Evolutionary conservation across 148 eudicot genomes (phyloP).

Genomic region (Nyssa sinensis): DNA sequence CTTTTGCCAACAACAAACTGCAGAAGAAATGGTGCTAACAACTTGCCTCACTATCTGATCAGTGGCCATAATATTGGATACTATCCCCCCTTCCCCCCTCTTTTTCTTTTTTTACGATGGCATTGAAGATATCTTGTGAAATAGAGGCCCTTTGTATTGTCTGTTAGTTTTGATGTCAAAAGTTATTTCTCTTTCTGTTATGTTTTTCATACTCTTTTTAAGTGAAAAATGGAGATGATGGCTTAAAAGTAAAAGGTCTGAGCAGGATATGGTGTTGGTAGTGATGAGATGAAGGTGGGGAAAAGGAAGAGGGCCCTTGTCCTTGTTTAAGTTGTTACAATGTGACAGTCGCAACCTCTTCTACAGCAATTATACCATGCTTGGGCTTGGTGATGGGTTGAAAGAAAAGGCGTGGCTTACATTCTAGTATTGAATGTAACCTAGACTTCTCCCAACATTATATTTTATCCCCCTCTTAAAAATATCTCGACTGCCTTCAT

Average conservation of each 20-base stretch:
- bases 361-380: slow-evolving; percentile 41
- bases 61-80: no score
- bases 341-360: slow-evolving; percentile 88
- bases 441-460: slow-evolving; percentile 78
- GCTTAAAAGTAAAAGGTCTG: slow-evolving; percentile 75
- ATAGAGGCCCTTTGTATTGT: no score
- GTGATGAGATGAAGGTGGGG: slow-evolving; percentile 19
- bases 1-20: no score
- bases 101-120: no score
- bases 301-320: slow-evolving; percentile 79
- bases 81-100: no score
- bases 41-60: no score
- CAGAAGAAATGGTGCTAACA: no score
- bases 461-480: background rate
- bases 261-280: slow-evolving; percentile 43
- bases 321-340: slow-evolving; percentile 61
- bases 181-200: no score
- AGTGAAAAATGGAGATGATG: slow-evolving; percentile 67
- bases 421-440: slow-evolving; percentile 79
- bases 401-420: slow-evolving; percentile 77
- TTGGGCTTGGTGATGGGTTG: slow-evolving; percentile 58
- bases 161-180: no score
- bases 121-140: no score
- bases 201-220: background rate
- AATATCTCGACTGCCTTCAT: slow-evolving; percentile 16